Conservation (phyloP, 2,329 filamentous ascomycete genomes). For the Calycina herbarum region DNA sequence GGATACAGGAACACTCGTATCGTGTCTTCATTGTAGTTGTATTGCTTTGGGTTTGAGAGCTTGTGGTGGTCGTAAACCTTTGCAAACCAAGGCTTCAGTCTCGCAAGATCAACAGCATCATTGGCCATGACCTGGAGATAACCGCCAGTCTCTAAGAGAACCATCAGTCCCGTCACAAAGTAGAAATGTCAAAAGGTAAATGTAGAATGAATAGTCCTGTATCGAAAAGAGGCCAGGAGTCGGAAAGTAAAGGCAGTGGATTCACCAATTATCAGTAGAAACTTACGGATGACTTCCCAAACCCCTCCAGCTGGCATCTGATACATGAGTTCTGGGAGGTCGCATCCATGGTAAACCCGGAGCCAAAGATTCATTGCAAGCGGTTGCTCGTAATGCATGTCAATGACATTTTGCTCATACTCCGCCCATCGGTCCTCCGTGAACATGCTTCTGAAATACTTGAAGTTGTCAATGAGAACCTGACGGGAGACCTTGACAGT, state of each 20-base stretch:
- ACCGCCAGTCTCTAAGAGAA: too few relatives aligned
- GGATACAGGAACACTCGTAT: neutral
- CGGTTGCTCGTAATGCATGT: neutral
- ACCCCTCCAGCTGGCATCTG: slow-evolving; percentile 10
- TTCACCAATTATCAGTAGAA: neutral
- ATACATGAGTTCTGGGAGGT: slow-evolving; percentile 1
- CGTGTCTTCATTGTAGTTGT: neutral
- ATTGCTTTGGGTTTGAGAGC: neutral
- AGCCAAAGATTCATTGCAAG: slow-evolving; percentile 20
- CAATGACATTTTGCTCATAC: slow-evolving; percentile 3
- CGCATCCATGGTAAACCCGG: slow-evolving; percentile 17
- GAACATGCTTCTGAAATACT: slow-evolving; percentile 15
- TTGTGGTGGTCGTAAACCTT: neutral
- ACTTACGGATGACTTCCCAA: neutral
- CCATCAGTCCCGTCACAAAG: too few relatives aligned
- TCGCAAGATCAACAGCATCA: neutral
- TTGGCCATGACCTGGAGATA: too few relatives aligned
- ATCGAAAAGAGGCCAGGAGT: too few relatives aligned
- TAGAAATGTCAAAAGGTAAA: too few relatives aligned
- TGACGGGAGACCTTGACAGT: slow-evolving; percentile 18
- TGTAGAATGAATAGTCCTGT: too few relatives aligned
- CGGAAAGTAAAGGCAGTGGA: too few relatives aligned
- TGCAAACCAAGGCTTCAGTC: neutral
- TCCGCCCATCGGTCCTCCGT: slow-evolving; percentile 8
- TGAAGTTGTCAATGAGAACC: slow-evolving; percentile 15